Base-by-base conservation (phyloP, 768 basidiomycete genomes). In the Lactarius akahatsu region DNA sequence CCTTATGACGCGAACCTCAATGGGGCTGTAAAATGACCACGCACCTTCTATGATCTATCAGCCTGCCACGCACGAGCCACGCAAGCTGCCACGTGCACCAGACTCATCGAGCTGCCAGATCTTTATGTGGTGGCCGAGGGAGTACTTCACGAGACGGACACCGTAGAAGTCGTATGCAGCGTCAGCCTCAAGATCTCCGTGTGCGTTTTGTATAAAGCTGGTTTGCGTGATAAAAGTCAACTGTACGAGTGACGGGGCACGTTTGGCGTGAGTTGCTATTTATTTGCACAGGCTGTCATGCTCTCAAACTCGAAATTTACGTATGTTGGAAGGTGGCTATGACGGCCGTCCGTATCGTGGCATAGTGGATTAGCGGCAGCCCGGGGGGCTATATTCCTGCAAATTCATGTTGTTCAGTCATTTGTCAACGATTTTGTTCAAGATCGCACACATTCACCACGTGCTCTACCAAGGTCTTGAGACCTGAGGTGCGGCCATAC, bases 141-240 rank as follows among this genome's bases (percentile, higher is more conserved):
- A 85, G 71, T 89, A 91, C 0, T 92, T 92, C 11, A 91, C 92
- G 41, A 94, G 81, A 61, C 84, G 82, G 20, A 88, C 82, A 4
- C 95, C 95, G 74, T 96, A 97, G 76, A 90, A 96, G 74, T 96
- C 93, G 73, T 95, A 97, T 15, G 88, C 83, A 63, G 91, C 85
- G 78, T 96, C 94, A 0, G 92, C 92, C 34, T 93, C 81, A 30
- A 94, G 84, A 74, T 94, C 92, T 62, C 79, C 83, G 76, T 94
- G 92, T 5, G 89, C 89, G 70, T 85, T 89, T 63, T 82, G 85
- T 67, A 94, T 89, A 15, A 94, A 80, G 11, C 89, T 86, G 30
- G 30, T 32, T 32, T 32, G 30, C 30, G 6, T 32, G 87, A 92
- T 90, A 20, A 45, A 59, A 30, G 13, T 28, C 43, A 65, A 9